phyloP scores from a whole-genome alignment of 768 basidiomycete species.

The Cyathus striatus region DNA sequence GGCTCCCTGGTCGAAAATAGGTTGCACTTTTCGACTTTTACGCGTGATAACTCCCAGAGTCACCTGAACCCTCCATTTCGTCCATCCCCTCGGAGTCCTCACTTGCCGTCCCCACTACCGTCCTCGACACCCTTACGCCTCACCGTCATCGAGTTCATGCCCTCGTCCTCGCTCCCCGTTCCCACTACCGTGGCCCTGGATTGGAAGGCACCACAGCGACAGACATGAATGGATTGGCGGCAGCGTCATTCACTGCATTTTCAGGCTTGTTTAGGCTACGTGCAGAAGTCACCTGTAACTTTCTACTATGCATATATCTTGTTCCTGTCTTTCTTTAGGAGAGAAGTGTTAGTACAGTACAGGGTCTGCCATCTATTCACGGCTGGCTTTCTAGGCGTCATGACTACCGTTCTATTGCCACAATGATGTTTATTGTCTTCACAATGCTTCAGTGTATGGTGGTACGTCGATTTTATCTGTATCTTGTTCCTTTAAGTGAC shows the following conservation, averaged over 20 bases:
- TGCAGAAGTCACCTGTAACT: conserved; percentile 65
- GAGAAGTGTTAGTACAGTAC: conserved; percentile 40
- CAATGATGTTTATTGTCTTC: conserved; percentile 27
- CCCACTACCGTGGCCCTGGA: conserved; percentile 15
- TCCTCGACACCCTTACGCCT: no score
- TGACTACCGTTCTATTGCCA: conserved; percentile 9
- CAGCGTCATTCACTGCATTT: conserved; percentile 24
- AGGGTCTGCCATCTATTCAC: conserved; percentile 13
- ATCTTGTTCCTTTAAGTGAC: not conserved
- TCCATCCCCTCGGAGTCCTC: no score
- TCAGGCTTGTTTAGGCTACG: conserved; percentile 47
- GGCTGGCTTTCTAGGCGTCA: conserved; percentile 2
- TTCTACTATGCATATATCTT: conserved; percentile 73
- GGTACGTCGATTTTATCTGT: conserved; percentile 35
- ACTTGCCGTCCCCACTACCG: no score
- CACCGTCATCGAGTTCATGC: no score
- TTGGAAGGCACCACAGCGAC: not conserved
- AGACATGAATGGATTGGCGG: conserved; percentile 12
- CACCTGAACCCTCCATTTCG: no score
- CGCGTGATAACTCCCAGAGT: no score
- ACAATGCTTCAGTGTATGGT: conserved; percentile 64
- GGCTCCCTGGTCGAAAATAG: no score
- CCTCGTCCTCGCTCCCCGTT: conserved; percentile 50
- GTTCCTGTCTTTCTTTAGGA: conserved; percentile 80
- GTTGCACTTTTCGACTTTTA: no score